Conservation (phyloP, 139 green algal genomes). For the Pseudopediastrum boryanum region DNA sequence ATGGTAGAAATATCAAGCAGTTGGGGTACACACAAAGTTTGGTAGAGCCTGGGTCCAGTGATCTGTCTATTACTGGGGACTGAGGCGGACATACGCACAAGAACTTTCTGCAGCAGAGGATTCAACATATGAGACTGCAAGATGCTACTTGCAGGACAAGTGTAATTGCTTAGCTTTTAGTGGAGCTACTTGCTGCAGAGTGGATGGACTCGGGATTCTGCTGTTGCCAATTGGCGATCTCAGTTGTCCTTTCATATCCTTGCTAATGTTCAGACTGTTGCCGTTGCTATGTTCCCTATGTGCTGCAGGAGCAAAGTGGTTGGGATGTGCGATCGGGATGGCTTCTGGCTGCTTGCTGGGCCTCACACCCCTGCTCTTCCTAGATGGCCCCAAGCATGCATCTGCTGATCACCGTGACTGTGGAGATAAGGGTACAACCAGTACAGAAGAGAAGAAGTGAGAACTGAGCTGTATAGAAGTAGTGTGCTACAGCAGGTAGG, state of each 20-base stretch:
- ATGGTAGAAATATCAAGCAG: too few species aligned
- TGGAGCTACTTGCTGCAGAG: background rate
- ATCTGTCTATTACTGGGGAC: too few species aligned
- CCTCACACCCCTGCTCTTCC: constrained; percentile 64
- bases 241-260: background rate
- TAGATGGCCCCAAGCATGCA: constrained; percentile 13
- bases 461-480: too few species aligned
- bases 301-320: constrained; percentile 47
- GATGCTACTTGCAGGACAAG: background rate
- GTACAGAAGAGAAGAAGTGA: too few species aligned
- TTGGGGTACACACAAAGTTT: too few species aligned
- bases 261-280: background rate
- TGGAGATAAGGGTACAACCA: too few species aligned
- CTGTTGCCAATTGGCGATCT: too few species aligned
- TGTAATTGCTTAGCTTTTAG: background rate
- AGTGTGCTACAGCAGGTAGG: too few species aligned
- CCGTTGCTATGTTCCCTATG: background rate
- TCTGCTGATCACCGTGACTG: too few species aligned
- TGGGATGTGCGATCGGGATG: constrained; percentile 63
- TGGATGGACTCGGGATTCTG: background rate
- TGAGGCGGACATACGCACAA: too few species aligned
- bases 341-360: constrained; percentile 70
- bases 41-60: too few species aligned
- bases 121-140: background rate
- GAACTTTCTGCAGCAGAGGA: background rate